Conservation (phyloP, 2,329 filamentous ascomycete genomes). For the Aspergillus costaricaensis region DNA sequence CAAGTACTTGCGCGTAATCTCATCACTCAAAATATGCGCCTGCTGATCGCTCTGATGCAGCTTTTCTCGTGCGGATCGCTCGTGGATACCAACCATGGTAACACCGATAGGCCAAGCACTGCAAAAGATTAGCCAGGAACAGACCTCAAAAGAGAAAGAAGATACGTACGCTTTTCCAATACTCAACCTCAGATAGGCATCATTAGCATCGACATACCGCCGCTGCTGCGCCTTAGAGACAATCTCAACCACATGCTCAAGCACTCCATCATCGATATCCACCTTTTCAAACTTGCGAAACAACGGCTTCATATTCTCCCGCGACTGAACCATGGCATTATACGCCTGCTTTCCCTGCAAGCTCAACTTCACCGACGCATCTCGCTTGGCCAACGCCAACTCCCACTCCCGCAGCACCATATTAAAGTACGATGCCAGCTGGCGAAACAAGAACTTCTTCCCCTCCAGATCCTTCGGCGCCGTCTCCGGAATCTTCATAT, state of each 20-base stretch:
- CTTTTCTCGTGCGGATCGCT: constrained; percentile 92
- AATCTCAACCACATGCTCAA: constrained; percentile 86
- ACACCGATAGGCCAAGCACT: constrained; percentile 97
- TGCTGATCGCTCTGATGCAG: constrained; percentile 76
- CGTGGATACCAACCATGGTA: constrained; percentile 99
- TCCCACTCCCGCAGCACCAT: constrained; percentile 93
- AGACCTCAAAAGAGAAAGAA: neutral
- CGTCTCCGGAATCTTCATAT: constrained; percentile 77
- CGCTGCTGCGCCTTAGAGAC: constrained; percentile 86
- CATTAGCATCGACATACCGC: constrained; percentile 93
- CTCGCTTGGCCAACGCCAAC: constrained; percentile 65
- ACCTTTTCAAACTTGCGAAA: constrained; percentile 86
- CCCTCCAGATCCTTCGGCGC: constrained; percentile 66
- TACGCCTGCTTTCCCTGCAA: constrained; percentile 79
- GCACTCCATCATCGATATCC: constrained; percentile 74
- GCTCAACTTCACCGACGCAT: constrained; percentile 64
- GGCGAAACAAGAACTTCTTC: constrained; percentile 74
- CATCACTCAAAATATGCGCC: constrained; percentile 96
- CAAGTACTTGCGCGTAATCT: constrained; percentile 90
- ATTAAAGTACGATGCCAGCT: constrained; percentile 92
- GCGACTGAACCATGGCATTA: constrained; percentile 81
- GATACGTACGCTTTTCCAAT: constrained; percentile 77
- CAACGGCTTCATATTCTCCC: constrained; percentile 83
- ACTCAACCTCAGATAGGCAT: constrained; percentile 87
- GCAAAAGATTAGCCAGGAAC: constrained; percentile 17